Conservation (phyloP, 768 basidiomycete species). For the Nidularia pulvinata region DNA sequence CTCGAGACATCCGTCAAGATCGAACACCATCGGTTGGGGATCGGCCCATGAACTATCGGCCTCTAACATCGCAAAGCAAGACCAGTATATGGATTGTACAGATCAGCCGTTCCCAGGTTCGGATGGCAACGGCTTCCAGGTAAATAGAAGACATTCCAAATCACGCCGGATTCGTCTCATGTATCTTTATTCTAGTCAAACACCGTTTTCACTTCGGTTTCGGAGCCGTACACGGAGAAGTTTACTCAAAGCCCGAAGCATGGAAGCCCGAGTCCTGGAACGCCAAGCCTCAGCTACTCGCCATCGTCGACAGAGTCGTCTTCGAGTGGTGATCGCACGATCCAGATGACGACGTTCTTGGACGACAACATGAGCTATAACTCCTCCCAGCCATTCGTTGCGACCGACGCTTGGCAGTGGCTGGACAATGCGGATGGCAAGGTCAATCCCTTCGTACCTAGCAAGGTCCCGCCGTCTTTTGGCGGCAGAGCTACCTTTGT, state of each 20-base stretch:
- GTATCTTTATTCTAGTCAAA: constrained; percentile 1
- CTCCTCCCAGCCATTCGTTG: constrained; percentile 6
- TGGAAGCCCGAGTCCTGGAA: constrained; percentile 44
- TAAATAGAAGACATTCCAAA: not conserved
- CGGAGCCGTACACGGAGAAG: constrained; percentile 5
- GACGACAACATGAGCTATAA: constrained; percentile 32
- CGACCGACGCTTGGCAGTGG: constrained; percentile 19
- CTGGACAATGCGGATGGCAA: constrained; percentile 6
- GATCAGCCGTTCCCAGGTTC: too few species aligned
- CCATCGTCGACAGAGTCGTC: constrained; percentile 61
- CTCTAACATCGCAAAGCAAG: too few species aligned
- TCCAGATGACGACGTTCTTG: constrained; percentile 54
- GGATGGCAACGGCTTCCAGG: too few species aligned
- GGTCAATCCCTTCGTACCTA: too few species aligned
- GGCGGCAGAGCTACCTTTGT: too few species aligned
- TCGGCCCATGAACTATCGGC: too few species aligned
- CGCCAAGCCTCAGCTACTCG: constrained; percentile 57
- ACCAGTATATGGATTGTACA: too few species aligned
- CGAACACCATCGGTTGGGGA: too few species aligned
- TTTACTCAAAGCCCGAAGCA: constrained; percentile 28
- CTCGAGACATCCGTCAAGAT: too few species aligned
- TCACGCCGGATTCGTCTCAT: constrained; percentile 6
- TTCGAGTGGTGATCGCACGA: constrained; percentile 51
- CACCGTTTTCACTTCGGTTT: constrained; percentile 2
- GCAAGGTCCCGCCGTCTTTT: too few species aligned